These are phyloP conservation scores for Pyrrhoderma lamaoense DNA, from an alignment of 1,284 basidiomycete genomes.

Conservation along the genomic window DNA sequence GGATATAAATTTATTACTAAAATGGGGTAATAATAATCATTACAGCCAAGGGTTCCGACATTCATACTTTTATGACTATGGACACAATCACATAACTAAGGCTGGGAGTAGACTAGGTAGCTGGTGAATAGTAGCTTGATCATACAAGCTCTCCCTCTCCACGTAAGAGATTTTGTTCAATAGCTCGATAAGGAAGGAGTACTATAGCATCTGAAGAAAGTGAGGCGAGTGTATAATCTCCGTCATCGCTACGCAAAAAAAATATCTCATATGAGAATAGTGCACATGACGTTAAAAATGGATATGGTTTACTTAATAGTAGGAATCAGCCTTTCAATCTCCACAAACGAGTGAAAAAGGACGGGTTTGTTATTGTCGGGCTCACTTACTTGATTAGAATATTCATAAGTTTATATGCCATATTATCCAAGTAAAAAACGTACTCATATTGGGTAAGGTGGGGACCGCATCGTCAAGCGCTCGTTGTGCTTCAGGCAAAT, in stretches of 20 bases:
- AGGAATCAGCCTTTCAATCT: slow-evolving; percentile 62
- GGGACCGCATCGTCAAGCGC: slow-evolving; percentile 62
- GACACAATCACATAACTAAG: background rate
- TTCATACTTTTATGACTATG: background rate
- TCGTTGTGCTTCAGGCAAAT: slow-evolving; percentile 67
- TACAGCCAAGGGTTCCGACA: background rate
- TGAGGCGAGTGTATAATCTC: slow-evolving; percentile 36
- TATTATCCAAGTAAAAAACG: slow-evolving; percentile 24
- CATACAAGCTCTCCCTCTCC: slow-evolving; percentile 69
- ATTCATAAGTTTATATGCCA: background rate
- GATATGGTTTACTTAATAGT: slow-evolving; percentile 52
- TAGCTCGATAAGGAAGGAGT: slow-evolving; percentile 57
- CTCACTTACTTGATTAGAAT: slow-evolving; percentile 49
- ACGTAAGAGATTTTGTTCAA: slow-evolving; percentile 61
- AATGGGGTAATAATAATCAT: background rate
- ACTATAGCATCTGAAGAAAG: slow-evolving; percentile 68
- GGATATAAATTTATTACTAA: background rate
- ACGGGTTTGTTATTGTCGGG: slow-evolving; percentile 72
- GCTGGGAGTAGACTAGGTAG: background rate
- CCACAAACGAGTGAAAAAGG: slow-evolving; percentile 67
- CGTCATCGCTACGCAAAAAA: slow-evolving; percentile 40
- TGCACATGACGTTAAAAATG: background rate
- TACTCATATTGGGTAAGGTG: slow-evolving; percentile 72
- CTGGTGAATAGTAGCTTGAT: background rate
- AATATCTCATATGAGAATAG: background rate